Percentiles rank a stretch among this genome's conserved stretches.
Conservation (phyloP, 139 green algal species). For the Tetradesmus obliquus region DNA sequence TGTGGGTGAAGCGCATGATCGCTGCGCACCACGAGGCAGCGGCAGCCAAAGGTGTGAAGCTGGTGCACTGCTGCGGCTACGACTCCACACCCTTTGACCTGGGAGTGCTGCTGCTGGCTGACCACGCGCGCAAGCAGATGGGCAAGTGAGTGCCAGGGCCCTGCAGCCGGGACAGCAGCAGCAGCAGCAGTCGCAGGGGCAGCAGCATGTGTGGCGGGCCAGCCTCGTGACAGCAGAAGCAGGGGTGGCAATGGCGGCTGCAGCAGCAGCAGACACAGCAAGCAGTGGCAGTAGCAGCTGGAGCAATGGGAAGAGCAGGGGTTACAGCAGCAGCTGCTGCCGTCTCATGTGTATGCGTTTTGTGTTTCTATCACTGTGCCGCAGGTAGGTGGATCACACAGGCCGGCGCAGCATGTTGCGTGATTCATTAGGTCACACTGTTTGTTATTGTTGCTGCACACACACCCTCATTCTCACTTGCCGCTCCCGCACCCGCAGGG, state of each 20-base stretch:
- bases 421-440: too few relatives aligned
- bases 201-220: too few relatives aligned
- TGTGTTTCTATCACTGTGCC: too few relatives aligned
- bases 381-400: too few relatives aligned
- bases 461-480: background rate
- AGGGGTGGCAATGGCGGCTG: too few relatives aligned
- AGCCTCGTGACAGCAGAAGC: too few relatives aligned
- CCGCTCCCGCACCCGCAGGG: conserved; percentile 36
- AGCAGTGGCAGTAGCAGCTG: background rate
- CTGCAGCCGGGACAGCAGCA: background rate
- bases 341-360: background rate
- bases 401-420: too few relatives aligned
- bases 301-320: too few relatives aligned
- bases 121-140: conserved; percentile 63
- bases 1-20: conserved; percentile 78
- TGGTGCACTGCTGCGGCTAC: conserved; percentile 88
- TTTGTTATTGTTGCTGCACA: background rate
- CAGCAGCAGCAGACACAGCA: background rate
- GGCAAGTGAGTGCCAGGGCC: conserved; percentile 57
- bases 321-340: background rate
- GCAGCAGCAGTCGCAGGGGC: background rate
- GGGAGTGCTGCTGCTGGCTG: conserved; percentile 68
- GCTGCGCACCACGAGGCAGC: conserved; percentile 71
- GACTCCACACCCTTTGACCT: conserved; percentile 92
- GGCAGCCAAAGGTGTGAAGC: conserved; percentile 59